These are phyloP conservation scores for Sanghuangporus sanghuang DNA, from an alignment of 1,284 basidiomycete species.

Conservation along the genomic window DNA sequence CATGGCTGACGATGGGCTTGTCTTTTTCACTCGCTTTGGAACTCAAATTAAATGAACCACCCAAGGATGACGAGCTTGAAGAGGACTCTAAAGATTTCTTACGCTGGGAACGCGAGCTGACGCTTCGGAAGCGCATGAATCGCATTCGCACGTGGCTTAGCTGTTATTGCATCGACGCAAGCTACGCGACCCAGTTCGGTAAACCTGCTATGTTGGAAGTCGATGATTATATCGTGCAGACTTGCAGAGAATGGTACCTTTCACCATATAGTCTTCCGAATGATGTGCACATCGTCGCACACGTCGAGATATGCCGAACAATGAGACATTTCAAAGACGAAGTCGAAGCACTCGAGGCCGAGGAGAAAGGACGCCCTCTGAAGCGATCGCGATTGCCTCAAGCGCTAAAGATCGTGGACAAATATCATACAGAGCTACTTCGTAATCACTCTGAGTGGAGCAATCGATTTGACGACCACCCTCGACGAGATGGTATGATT, in stretches of 20 bases:
- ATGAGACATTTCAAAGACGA: conserved; percentile 41
- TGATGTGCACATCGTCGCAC: conserved; percentile 51
- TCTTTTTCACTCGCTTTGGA: conserved; percentile 54
- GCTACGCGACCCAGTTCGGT: conserved; percentile 61
- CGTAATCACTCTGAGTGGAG: conserved; percentile 35
- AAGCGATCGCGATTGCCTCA: conserved; percentile 7
- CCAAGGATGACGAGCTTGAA: conserved; percentile 27
- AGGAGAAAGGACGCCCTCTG: conserved; percentile 30
- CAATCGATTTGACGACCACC: conserved; percentile 34
- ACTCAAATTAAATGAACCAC: conserved; percentile 43
- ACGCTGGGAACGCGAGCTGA: conserved; percentile 1
- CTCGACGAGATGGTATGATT: conserved; percentile 31
- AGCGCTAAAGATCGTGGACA: conserved; percentile 23
- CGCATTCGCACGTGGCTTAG: conserved; percentile 63
- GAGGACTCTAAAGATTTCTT: conserved; percentile 4
- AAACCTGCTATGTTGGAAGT: conserved; percentile 56
- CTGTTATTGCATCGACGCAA: conserved; percentile 60
- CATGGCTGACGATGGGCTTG: conserved; percentile 53
- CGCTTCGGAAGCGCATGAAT: conserved; percentile 40
- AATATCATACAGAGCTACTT: conserved; percentile 33
- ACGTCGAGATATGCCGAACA: conserved; percentile 45
- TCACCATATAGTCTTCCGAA: conserved; percentile 39
- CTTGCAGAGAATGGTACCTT: conserved; percentile 49
- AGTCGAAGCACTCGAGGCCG: conserved; percentile 20
- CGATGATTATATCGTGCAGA: conserved; percentile 54